Conservation (phyloP, 106 monocot species). For the Cymbidium sinense region DNA sequence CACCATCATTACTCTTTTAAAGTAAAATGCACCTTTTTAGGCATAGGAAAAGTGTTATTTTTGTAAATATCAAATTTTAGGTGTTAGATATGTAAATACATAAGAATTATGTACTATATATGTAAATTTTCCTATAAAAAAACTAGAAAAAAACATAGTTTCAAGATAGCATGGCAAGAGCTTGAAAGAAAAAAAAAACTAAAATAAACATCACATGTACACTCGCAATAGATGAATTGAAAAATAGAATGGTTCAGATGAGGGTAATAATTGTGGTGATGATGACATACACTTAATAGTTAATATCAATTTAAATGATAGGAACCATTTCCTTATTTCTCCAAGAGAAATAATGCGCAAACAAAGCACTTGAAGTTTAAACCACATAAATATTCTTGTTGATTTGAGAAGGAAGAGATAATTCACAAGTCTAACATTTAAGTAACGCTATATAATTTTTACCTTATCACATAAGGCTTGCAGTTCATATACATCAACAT, state of each 20-base stretch:
- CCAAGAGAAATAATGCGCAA: background rate
- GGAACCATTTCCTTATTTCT: background rate
- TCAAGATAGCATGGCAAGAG: background rate
- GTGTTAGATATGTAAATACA: no score
- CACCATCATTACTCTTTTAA: no score
- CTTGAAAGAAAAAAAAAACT: background rate
- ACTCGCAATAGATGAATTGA: background rate
- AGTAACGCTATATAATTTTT: background rate
- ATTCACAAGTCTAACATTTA: background rate
- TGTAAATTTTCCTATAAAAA: no score
- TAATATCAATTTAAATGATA: background rate
- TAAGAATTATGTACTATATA: no score
- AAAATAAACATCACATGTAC: background rate
- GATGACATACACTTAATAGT: background rate
- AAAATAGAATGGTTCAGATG: background rate
- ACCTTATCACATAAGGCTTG: conserved; percentile 96
- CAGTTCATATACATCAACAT: conserved; percentile 93
- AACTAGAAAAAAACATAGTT: background rate
- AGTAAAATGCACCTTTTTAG: no score
- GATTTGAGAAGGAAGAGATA: background rate
- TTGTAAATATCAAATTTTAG: no score
- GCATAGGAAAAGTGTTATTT: no score
- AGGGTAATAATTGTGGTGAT: no score
- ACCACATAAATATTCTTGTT: background rate
- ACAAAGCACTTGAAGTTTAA: background rate